Percentiles rank a stretch among this genome's conserved stretches.
phyloP scores from a whole-genome alignment of 164 flowering plant species.

The Saururus chinensis region DNA sequence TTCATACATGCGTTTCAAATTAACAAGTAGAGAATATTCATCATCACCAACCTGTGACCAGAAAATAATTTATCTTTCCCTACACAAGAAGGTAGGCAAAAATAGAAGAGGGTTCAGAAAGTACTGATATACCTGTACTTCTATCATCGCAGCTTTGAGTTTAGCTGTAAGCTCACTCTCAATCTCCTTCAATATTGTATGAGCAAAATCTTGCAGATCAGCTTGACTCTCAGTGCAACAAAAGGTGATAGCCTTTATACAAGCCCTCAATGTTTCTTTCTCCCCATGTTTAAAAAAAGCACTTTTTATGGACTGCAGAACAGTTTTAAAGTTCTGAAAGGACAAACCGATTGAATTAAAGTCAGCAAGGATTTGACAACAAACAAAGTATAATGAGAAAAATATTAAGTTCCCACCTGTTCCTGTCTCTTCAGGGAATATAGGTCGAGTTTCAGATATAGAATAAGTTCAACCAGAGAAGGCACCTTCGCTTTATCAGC shows the following conservation, averaged over 20 bases:
- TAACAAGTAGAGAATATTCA: slow-evolving; percentile 86
- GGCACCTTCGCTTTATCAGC: slow-evolving; percentile 81
- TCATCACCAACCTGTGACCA: slow-evolving; percentile 72
- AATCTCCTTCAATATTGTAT: slow-evolving; percentile 63
- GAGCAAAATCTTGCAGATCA: slow-evolving; percentile 81
- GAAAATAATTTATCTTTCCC: slow-evolving; percentile 9
- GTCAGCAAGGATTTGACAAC: not conserved
- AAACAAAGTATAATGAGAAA: not conserved
- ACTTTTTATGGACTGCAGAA: slow-evolving; percentile 69
- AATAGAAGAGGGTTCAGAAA: slow-evolving; percentile 1
- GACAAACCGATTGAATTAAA: slow-evolving; percentile 4
- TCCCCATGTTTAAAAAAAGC: slow-evolving; percentile 96
- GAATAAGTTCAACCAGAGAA: slow-evolving; percentile 52
- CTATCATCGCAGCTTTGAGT: slow-evolving; percentile 70
- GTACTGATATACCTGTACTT: slow-evolving; percentile 41
- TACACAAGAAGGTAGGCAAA: slow-evolving; percentile 1
- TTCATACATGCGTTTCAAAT: slow-evolving; percentile 85
- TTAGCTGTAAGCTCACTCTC: slow-evolving; percentile 75
- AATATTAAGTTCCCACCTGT: slow-evolving; percentile 41
- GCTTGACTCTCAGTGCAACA: slow-evolving; percentile 74
- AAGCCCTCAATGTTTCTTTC: slow-evolving; percentile 76
- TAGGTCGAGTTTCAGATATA: slow-evolving; percentile 76
- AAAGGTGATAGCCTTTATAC: slow-evolving; percentile 72
- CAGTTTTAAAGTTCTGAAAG: slow-evolving; percentile 63
- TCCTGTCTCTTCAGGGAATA: slow-evolving; percentile 93